These are phyloP conservation scores for Malbranchea zuffiana DNA, from an alignment of 2,329 filamentous ascomycete species.

Conservation along the genomic window DNA sequence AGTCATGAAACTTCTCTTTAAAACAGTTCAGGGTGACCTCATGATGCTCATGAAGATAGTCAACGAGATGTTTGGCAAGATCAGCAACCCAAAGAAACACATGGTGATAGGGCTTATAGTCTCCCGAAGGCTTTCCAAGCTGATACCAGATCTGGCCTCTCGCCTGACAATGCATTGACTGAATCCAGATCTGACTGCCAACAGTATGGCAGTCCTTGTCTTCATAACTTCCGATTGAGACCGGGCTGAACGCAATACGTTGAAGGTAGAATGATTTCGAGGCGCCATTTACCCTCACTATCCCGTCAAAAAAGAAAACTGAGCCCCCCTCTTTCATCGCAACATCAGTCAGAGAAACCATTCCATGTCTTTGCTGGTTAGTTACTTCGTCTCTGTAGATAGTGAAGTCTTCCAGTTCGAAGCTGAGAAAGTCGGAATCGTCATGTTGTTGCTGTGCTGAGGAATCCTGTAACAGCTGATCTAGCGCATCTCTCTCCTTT, in stretches of 20 bases:
- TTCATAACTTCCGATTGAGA: conserved; percentile 59
- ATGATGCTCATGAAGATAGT: conserved; percentile 42
- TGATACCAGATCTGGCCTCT: conserved; percentile 50
- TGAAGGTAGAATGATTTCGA: conserved; percentile 40
- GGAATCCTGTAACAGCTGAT: conserved; percentile 17
- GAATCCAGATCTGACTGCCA: conserved; percentile 51
- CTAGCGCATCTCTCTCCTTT: conserved; percentile 26
- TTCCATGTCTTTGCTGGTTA: conserved; percentile 34
- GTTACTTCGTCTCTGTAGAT: conserved; percentile 41
- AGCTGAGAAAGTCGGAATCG: conserved; percentile 29
- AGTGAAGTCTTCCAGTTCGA: conserved; percentile 48
- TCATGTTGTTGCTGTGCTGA: conserved; percentile 13
- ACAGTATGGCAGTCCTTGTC: conserved; percentile 37
- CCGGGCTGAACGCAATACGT: conserved; percentile 44
- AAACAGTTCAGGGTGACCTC: conserved; percentile 48
- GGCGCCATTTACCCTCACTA: conserved; percentile 25
- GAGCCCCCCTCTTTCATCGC: conserved; percentile 29
- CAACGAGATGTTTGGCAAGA: conserved; percentile 60
- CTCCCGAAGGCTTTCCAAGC: conserved; percentile 43
- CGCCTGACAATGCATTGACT: conserved; percentile 35
- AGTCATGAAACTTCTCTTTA: conserved; percentile 44
- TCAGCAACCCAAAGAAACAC: conserved; percentile 62
- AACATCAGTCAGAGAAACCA: conserved; percentile 47
- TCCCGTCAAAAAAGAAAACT: conserved; percentile 50
- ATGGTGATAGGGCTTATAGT: conserved; percentile 52